Conservation (phyloP, 257 asterid species). For the Cruciata laevipes region DNA sequence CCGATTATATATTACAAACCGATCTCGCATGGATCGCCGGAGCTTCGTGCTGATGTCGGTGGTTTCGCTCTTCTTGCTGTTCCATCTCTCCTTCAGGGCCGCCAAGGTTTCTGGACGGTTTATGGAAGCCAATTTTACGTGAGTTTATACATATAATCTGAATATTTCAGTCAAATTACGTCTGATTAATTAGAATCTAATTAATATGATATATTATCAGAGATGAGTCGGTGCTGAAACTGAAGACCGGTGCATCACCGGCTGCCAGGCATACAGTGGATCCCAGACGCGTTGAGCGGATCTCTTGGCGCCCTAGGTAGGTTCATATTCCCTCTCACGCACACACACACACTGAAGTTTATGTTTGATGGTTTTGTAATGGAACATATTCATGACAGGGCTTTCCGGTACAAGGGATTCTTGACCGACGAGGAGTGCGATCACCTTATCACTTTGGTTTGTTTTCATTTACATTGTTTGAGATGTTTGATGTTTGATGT, state of each 20-base stretch:
- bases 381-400: constrained; percentile 46
- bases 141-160: background rate
- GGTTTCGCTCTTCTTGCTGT: constrained; percentile 22
- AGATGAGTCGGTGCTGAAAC: constrained; percentile 36
- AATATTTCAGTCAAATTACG: constrained; percentile 13
- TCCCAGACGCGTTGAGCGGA: constrained; percentile 70
- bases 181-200: constrained; percentile 12
- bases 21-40: constrained; percentile 38
- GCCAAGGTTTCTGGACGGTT: constrained; percentile 43
- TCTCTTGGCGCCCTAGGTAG: constrained; percentile 93
- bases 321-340: background rate
- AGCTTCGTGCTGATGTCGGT: constrained; percentile 30
- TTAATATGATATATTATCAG: constrained; percentile 21
- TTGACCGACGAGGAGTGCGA: constrained; percentile 74
- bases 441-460: constrained; percentile 68
- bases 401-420: constrained; percentile 58
- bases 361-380: background rate
- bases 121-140: constrained; percentile 11
- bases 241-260: constrained; percentile 37
- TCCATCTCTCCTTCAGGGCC: constrained; percentile 16
- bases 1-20: background rate
- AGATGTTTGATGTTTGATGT: constrained; percentile 6
- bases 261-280: constrained; percentile 46
- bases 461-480: constrained; percentile 9
- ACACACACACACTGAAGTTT: background rate